These are phyloP conservation scores for Blastomyces emzantsi DNA, from an alignment of 2,329 filamentous ascomycete species.

Conservation along the genomic window DNA sequence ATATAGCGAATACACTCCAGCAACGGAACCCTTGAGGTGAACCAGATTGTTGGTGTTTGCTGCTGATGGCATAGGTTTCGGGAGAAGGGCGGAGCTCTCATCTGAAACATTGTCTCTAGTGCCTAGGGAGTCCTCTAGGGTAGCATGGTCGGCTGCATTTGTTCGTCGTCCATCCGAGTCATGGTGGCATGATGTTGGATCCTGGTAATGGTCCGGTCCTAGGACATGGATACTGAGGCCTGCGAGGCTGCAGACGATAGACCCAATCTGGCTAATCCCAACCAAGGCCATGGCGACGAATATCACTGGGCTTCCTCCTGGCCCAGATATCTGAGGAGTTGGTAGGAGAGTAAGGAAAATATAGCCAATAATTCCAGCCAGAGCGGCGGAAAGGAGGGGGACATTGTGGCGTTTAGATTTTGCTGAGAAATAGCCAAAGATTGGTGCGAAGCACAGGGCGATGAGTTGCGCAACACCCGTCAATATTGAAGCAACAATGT, in stretches of 20 bases:
- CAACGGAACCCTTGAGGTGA: constrained; percentile 85
- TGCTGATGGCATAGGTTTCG: constrained; percentile 19
- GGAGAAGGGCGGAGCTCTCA: constrained; percentile 27
- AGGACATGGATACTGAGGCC: constrained; percentile 75
- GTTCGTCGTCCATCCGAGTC: background rate
- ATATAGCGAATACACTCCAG: constrained; percentile 85
- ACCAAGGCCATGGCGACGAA: constrained; percentile 72
- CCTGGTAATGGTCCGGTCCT: constrained; percentile 18
- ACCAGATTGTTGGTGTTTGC: constrained; percentile 29
- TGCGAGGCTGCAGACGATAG: constrained; percentile 92
- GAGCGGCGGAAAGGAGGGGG: constrained; percentile 62
- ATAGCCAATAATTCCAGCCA: constrained; percentile 71
- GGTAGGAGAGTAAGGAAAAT: constrained; percentile 62
- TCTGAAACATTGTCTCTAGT: background rate
- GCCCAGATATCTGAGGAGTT: constrained; percentile 64
- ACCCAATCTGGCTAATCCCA: constrained; percentile 88
- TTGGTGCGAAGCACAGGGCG: constrained; percentile 72
- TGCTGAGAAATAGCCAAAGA: constrained; percentile 80
- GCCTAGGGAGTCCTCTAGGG: background rate
- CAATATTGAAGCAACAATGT: constrained; percentile 75
- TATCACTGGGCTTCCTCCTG: constrained; percentile 58
- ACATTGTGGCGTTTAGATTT: constrained; percentile 57
- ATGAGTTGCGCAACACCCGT: constrained; percentile 83
- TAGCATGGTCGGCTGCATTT: background rate
- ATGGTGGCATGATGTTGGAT: background rate